phyloP scores from a whole-genome alignment of 148 eudicot species.

The Spergularia marina region DNA sequence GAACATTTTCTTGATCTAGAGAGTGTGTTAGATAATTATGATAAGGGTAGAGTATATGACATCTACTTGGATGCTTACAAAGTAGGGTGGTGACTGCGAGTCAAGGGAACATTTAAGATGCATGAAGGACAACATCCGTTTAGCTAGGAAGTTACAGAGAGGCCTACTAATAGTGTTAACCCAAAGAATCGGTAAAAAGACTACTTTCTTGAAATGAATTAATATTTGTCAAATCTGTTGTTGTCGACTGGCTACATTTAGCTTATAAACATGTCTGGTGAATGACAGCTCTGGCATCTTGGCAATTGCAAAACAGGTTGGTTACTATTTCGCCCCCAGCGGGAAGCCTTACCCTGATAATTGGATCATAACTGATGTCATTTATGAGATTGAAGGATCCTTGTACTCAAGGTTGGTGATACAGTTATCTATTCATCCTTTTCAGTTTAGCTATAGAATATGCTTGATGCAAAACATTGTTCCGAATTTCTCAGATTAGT shows the following conservation, averaged over 20 bases:
- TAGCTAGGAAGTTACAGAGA: too few species aligned
- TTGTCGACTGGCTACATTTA: slow-evolving; percentile 21
- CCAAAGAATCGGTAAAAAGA: too few species aligned
- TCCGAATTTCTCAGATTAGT: background rate
- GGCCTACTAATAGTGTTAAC: too few species aligned
- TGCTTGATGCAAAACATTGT: background rate
- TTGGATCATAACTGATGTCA: slow-evolving; percentile 93
- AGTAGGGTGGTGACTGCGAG: too few species aligned
- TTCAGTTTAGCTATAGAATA: slow-evolving; percentile 1
- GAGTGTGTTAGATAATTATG: too few species aligned
- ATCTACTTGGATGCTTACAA: too few species aligned
- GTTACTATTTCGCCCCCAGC: slow-evolving; percentile 97
- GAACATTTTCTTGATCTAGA: background rate
- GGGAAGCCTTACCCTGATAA: slow-evolving; percentile 99
- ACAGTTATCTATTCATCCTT: slow-evolving; percentile 14
- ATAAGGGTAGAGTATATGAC: too few species aligned
- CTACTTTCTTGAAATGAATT: too few species aligned
- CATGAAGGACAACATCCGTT: too few species aligned
- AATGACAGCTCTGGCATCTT: slow-evolving; percentile 50
- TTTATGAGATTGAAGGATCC: slow-evolving; percentile 92
- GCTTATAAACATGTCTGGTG: slow-evolving; percentile 30
- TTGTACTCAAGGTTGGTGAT: slow-evolving; percentile 69
- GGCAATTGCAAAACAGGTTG: slow-evolving; percentile 71
- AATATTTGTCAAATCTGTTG: background rate
- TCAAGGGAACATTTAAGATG: too few species aligned